phyloP scores from a whole-genome alignment of 176 grass and related monocot species.

The Otatea glauca region DNA sequence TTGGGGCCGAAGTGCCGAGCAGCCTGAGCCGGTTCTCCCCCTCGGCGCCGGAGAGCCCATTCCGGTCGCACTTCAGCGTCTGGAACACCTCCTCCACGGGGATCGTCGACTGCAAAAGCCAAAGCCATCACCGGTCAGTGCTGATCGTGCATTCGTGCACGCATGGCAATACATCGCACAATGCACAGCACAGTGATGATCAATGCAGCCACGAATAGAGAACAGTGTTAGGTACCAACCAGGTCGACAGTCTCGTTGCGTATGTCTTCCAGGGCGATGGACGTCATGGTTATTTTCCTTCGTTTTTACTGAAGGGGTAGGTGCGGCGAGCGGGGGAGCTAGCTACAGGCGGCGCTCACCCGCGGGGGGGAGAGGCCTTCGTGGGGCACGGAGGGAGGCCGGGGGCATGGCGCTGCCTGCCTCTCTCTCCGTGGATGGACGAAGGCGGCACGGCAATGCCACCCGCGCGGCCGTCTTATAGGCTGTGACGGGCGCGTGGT shows the following conservation, averaged over 20 bases:
- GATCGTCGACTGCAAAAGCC: constrained; percentile 58
- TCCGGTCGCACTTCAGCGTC: constrained; percentile 72
- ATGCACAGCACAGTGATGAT: not conserved
- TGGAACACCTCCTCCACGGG: constrained; percentile 77
- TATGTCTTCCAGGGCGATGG: constrained; percentile 62
- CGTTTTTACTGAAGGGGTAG: not conserved
- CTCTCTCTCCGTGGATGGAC: constrained; percentile 43
- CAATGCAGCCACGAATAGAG: not conserved
- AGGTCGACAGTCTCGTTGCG: constrained; percentile 57
- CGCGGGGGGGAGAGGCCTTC: constrained; percentile 17
- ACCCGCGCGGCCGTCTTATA: constrained; percentile 19
- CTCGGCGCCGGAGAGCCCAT: constrained; percentile 66
- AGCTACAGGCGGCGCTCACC: not conserved
- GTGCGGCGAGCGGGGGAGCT: not conserved
- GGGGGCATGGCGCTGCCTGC: constrained; percentile 48
- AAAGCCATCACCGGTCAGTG: not conserved
- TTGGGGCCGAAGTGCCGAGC: constrained; percentile 86
- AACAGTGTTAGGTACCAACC: constrained; percentile 24
- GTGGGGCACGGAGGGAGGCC: constrained; percentile 44
- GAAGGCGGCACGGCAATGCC: constrained; percentile 7
- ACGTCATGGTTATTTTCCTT: constrained; percentile 50
- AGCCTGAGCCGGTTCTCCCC: constrained; percentile 54
- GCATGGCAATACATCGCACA: not conserved
- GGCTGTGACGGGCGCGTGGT: not conserved
- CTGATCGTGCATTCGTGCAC: not conserved